Evolutionary conservation across 352 stramenopile species (phyloP).

Genomic region (Phytopythium kandeliae): DNA sequence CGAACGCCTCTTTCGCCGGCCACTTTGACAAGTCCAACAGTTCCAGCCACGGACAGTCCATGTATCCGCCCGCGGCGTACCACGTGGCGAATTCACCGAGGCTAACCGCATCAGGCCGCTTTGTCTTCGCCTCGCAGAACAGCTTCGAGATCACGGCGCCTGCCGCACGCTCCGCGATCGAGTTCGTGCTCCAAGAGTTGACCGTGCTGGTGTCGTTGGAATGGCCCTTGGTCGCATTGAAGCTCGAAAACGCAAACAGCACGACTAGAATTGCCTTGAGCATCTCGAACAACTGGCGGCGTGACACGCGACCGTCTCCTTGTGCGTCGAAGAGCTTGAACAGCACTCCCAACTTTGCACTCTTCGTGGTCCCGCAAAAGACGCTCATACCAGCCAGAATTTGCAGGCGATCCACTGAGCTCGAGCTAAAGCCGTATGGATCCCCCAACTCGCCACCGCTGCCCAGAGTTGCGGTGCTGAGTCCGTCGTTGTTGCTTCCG

Average conservation of each 20-base stretch:
- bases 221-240: conserved; percentile 53
- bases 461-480: conserved; percentile 17
- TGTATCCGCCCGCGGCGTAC: conserved; percentile 94
- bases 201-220: conserved; percentile 53
- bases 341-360: conserved; percentile 87
- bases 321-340: conserved; percentile 80
- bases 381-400: conserved; percentile 87
- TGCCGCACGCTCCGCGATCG: conserved; percentile 80
- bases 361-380: conserved; percentile 94
- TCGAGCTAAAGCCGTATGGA: conserved; percentile 26
- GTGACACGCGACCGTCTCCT: conserved; percentile 52
- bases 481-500: conserved; percentile 15
- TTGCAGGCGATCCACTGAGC: conserved; percentile 69
- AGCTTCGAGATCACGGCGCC: conserved; percentile 89
- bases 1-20: conserved; percentile 84
- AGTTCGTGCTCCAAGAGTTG: conserved; percentile 71
- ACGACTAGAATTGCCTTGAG: conserved; percentile 78
- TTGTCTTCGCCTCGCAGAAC: conserved; percentile 64
- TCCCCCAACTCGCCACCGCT: conserved; percentile 10
- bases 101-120: conserved; percentile 74
- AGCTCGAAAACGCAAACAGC: conserved; percentile 82
- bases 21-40: conserved; percentile 95
- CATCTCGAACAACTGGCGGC: conserved; percentile 75
- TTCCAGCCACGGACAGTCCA: conserved; percentile 95
- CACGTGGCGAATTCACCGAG: conserved; percentile 95